phyloP scores from a whole-genome alignment of 495 filamentous ascomycete genomes.

The Penicillium argentinense region DNA sequence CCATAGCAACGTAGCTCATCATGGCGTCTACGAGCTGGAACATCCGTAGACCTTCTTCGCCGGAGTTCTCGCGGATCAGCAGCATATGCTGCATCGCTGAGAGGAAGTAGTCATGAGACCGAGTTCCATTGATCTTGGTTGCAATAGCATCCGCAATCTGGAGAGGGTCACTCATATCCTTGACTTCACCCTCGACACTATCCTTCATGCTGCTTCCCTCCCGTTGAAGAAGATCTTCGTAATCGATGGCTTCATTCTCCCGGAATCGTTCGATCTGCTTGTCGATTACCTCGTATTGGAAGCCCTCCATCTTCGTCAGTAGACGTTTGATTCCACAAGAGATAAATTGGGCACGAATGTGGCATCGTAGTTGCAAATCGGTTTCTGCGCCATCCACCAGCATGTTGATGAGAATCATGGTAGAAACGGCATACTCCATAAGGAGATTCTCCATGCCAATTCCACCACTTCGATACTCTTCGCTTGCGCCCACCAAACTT shows the following conservation, averaged over 20 bases:
- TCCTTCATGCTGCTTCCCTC: conserved; percentile 90
- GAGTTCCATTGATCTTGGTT: conserved; percentile 76
- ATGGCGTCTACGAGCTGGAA: conserved; percentile 98
- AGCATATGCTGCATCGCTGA: conserved; percentile 94
- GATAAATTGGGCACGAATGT: conserved; percentile 94
- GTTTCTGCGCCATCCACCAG: conserved; percentile 86
- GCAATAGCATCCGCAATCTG: conserved; percentile 95
- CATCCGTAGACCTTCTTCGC: conserved; percentile 90
- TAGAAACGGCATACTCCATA: conserved; percentile 98
- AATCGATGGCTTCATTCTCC: conserved; percentile 94
- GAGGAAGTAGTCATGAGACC: conserved; percentile 91
- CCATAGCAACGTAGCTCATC: conserved; percentile 99
- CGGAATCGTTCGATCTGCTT: conserved; percentile 96
- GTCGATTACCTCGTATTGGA: conserved; percentile 97
- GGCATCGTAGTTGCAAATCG: conserved; percentile 87
- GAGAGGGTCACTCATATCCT: conserved; percentile 88
- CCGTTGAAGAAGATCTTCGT: conserved; percentile 92
- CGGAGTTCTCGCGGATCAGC: conserved; percentile 87
- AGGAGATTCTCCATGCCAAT: conserved; percentile 98
- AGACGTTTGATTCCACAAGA: conserved; percentile 95
- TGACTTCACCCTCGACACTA: conserved; percentile 84
- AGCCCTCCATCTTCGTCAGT: conserved; percentile 93
- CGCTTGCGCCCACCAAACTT: conserved; percentile 92
- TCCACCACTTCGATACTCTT: conserved; percentile 94
- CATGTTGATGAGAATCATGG: conserved; percentile 95